These are phyloP conservation scores for Iris macrosiphon DNA, from an alignment of 106 monocot genomes.

Conservation along the genomic window DNA sequence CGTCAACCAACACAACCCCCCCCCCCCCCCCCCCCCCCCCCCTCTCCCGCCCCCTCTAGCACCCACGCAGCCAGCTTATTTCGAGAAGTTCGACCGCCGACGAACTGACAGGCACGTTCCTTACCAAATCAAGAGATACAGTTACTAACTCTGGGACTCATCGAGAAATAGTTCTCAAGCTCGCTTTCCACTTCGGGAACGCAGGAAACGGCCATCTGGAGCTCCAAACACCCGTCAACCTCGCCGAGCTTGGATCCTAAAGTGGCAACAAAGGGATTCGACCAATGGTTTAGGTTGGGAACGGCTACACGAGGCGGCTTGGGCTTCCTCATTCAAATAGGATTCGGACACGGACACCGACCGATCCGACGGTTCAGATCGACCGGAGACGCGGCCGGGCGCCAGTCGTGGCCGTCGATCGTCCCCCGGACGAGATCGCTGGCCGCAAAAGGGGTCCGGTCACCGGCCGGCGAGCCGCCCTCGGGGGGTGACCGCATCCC, in stretches of 20 bases:
- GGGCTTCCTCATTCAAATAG: conserved; percentile 15
- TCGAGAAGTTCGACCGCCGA: conserved; percentile 16
- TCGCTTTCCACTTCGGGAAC: conserved; percentile 2
- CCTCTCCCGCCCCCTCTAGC: neutral
- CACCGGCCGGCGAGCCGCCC: neutral
- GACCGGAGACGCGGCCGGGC: conserved; percentile 40
- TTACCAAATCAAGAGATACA: conserved; percentile 17
- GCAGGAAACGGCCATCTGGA: conserved; percentile 28
- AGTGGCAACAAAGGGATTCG: conserved; percentile 26
- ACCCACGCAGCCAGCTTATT: conserved; percentile 17
- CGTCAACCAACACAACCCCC: conserved; percentile 27
- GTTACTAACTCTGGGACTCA: conserved; percentile 2
- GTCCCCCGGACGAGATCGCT: conserved; percentile 58
- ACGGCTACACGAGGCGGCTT: conserved; percentile 30
- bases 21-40: conserved; percentile 21
- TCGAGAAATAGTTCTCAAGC: too few species aligned
- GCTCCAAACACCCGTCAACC: conserved; percentile 13
- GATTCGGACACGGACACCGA: conserved; percentile 15
- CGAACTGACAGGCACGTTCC: conserved; percentile 16
- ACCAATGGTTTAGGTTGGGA: conserved; percentile 44
- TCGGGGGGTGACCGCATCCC: too few species aligned
- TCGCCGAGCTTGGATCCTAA: conserved; percentile 20
- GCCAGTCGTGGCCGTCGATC: conserved; percentile 46
- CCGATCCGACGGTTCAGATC: conserved; percentile 15
- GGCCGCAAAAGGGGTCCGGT: conserved; percentile 7